phyloP scores from a whole-genome alignment of 1,284 basidiomycete species.

The Earliella scabrosa region DNA sequence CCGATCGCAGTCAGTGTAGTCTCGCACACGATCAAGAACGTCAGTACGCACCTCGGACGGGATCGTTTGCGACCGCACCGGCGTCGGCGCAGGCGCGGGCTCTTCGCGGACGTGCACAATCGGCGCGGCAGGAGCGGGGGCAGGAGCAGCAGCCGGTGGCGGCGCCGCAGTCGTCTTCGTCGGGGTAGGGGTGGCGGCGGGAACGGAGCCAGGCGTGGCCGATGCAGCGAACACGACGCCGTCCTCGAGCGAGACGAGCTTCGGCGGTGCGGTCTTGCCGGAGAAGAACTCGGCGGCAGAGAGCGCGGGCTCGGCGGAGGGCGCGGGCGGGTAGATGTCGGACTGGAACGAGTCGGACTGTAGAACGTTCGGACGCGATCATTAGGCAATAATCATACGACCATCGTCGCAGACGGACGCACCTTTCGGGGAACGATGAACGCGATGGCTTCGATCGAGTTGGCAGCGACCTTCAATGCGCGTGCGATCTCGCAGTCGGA shows the following conservation, averaged over 20 bases:
- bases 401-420: constrained; percentile 13
- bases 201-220: constrained; percentile 38
- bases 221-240: constrained; percentile 46
- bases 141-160: constrained; percentile 38
- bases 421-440: constrained; percentile 95
- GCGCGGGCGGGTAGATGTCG: constrained; percentile 94
- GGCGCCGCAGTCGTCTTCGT: constrained; percentile 41
- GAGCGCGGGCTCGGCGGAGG: constrained; percentile 80
- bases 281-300: constrained; percentile 86
- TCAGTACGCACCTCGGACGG: constrained; percentile 27
- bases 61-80: constrained; percentile 17
- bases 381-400: too few relatives aligned
- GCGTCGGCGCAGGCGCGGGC: constrained; percentile 30
- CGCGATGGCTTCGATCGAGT: constrained; percentile 84
- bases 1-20: neutral
- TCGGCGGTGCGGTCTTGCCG: constrained; percentile 78
- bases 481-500: constrained; percentile 95
- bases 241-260: constrained; percentile 69
- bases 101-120: constrained; percentile 30
- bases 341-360: constrained; percentile 89
- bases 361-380: neutral
- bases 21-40: constrained; percentile 1
- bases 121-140: constrained; percentile 31
- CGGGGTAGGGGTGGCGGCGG: constrained; percentile 27
- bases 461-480: constrained; percentile 87